These are phyloP conservation scores for Cryptococcus jaspeensis DNA, from an alignment of 1,284 basidiomycete species.

Conservation along the genomic window DNA sequence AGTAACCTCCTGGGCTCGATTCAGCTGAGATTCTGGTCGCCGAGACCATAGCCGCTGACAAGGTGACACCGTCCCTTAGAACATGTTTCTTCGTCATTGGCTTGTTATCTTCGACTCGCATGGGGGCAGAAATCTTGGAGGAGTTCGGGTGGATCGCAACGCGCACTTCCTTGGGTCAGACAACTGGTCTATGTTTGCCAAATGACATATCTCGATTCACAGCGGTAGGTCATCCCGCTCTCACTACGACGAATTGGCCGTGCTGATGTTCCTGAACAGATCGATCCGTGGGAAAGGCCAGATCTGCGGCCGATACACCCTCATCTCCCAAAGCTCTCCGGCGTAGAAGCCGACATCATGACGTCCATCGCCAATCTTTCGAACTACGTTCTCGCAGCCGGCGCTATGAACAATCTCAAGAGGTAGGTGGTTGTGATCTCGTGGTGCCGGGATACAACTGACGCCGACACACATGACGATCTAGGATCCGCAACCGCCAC, in stretches of 20 bases:
- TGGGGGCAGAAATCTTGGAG: slow-evolving; percentile 77
- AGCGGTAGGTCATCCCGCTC: slow-evolving; percentile 58
- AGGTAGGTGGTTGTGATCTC: slow-evolving; percentile 57
- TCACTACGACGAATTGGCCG: background rate
- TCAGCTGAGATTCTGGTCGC: background rate
- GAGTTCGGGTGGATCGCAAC: slow-evolving; percentile 93
- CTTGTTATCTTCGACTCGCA: slow-evolving; percentile 68
- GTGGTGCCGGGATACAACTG: background rate
- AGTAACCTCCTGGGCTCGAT: slow-evolving; percentile 41
- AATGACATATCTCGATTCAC: slow-evolving; percentile 76
- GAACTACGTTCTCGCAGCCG: slow-evolving; percentile 93
- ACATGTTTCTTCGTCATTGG: slow-evolving; percentile 97
- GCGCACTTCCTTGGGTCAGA: slow-evolving; percentile 77
- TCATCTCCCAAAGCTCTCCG: slow-evolving; percentile 63
- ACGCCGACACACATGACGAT: no score
- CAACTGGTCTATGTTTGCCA: slow-evolving; percentile 88
- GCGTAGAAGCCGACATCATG: slow-evolving; percentile 80
- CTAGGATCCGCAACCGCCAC: slow-evolving; percentile 73
- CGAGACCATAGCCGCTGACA: background rate
- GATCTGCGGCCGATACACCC: slow-evolving; percentile 45
- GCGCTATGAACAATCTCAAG: slow-evolving; percentile 81
- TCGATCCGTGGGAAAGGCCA: slow-evolving; percentile 68
- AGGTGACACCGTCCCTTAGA: slow-evolving; percentile 52
- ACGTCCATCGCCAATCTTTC: slow-evolving; percentile 89
- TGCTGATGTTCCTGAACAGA: slow-evolving; percentile 60